These are phyloP conservation scores for Cymbidium sinense DNA, from an alignment of 106 monocot genomes.

Conservation along the genomic window DNA sequence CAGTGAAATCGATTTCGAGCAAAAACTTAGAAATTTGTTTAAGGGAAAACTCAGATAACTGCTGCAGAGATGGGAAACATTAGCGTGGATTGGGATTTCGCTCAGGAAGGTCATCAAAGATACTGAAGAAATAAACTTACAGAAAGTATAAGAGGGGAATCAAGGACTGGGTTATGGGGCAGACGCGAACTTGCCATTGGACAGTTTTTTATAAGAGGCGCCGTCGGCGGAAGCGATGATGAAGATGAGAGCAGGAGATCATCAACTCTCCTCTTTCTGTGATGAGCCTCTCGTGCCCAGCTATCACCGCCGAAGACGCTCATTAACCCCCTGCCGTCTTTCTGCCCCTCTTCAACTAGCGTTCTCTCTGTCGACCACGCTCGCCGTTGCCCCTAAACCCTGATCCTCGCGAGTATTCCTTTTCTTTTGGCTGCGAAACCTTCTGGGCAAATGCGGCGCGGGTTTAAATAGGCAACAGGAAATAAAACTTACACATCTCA, in stretches of 20 bases:
- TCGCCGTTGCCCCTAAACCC: too few relatives aligned
- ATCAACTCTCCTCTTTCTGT: constrained; percentile 60
- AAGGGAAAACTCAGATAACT: neutral
- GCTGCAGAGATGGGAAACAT: neutral
- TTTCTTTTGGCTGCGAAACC: too few relatives aligned
- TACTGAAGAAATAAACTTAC: constrained; percentile 22
- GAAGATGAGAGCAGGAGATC: constrained; percentile 39
- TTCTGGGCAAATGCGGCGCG: too few relatives aligned
- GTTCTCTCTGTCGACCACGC: neutral
- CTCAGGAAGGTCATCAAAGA: neutral
- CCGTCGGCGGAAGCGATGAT: constrained; percentile 15
- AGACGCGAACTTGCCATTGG: constrained; percentile 64
- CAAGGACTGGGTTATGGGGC: constrained; percentile 61
- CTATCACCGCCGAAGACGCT: constrained; percentile 81
- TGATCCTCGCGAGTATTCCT: too few relatives aligned
- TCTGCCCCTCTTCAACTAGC: neutral
- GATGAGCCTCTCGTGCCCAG: constrained; percentile 65
- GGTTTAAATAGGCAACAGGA: too few relatives aligned
- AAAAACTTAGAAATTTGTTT: neutral
- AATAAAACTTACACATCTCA: too few relatives aligned
- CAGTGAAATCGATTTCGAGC: neutral
- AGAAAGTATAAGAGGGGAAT: constrained; percentile 55
- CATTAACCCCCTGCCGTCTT: constrained; percentile 14
- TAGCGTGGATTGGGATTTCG: neutral
- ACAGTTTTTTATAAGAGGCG: constrained; percentile 44